These are phyloP conservation scores for Lactarius hengduanensis DNA, from an alignment of 768 basidiomycete genomes.

Conservation along the genomic window DNA sequence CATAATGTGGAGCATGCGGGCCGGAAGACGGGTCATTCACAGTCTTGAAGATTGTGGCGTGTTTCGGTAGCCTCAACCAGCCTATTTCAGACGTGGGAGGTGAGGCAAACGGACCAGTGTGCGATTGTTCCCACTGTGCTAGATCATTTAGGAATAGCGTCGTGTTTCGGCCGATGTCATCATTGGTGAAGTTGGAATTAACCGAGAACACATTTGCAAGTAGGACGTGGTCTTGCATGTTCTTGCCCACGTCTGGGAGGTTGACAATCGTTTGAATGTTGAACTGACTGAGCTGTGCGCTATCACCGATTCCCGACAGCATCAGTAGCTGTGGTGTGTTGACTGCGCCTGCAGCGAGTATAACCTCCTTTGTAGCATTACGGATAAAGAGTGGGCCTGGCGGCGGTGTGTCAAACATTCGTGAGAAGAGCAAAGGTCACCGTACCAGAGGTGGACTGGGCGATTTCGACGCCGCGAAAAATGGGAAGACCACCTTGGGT, in stretches of 20 bases:
- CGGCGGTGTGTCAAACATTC: not conserved
- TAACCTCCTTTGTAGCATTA: constrained; percentile 17
- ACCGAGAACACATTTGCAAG: constrained; percentile 6
- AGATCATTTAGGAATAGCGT: constrained; percentile 16
- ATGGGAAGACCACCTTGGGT: not conserved
- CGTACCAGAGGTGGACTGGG: not conserved
- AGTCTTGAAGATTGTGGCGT: constrained; percentile 18
- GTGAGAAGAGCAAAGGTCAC: not conserved
- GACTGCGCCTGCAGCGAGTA: constrained; percentile 26
- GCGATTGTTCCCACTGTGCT: constrained; percentile 16
- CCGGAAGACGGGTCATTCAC: constrained; percentile 27
- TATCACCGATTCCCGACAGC: constrained; percentile 36
- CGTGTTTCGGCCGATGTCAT: constrained; percentile 18
- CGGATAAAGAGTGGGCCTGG: constrained; percentile 23
- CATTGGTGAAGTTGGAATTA: constrained; percentile 16
- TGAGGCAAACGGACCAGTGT: constrained; percentile 20
- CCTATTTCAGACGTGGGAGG: constrained; percentile 1
- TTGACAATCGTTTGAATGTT: constrained; percentile 30
- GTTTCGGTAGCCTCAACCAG: constrained; percentile 20
- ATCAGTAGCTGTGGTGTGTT: constrained; percentile 31
- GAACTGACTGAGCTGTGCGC: constrained; percentile 25
- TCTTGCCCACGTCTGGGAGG: constrained; percentile 34
- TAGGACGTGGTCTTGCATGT: constrained; percentile 34
- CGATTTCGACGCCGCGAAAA: not conserved
- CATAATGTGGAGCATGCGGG: constrained; percentile 24